Evolutionary conservation across 202 grass and related monocot species (phyloP), one percentile per base, ranked within the genome.

Genomic region (Elaeis oleifera): DNA sequence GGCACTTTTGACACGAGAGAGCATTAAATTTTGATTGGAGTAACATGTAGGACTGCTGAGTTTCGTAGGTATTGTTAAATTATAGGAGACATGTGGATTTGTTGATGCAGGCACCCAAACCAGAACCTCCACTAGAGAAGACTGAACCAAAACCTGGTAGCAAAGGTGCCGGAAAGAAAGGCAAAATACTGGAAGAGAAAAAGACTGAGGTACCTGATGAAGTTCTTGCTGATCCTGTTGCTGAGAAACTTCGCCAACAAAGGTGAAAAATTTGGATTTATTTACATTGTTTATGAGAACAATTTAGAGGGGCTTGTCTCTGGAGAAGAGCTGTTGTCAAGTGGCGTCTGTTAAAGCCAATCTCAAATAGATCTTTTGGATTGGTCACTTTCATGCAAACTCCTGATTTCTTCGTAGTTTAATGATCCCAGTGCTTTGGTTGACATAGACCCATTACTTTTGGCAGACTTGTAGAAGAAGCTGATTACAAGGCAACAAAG

Each of bases 231-330:
- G 89, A 91, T 61, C 85, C 88, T 62, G 55, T 78, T 82, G 77
- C 78, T 50, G 88, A 99, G 75, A 99, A 99, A 89, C 78, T 99
- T 77, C 94, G 80, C n/a, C 85, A 87, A 76, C 94, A 99, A 77
- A 86, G 94, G 94, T 99, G 84, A n/a, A 44, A 54, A 48, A 1
- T 60, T 11, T 18, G 51, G 60, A 50, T 53, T 48, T 4, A 23
- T 51, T 24, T 72, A 19, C 44, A 8, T 50, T 51, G 24, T 53
- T 44, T 16, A 27, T 22, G 4, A 72, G 8, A 6, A 11, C 18
- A 9, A 23, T 8, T 39, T 21, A 5, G 8, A 16, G 15, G 3
- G 9, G 5, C 9, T 52, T 18, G 39, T 3, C 7, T 16, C 48
- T 27, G 28, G 23, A 51, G 27, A 67, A 28, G 51, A 24, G 48